Percentiles rank a stretch among this genome's conserved stretches.
Conservation (phyloP, 2,329 filamentous ascomycete genomes). For the Colletotrichum spaethianum region DNA sequence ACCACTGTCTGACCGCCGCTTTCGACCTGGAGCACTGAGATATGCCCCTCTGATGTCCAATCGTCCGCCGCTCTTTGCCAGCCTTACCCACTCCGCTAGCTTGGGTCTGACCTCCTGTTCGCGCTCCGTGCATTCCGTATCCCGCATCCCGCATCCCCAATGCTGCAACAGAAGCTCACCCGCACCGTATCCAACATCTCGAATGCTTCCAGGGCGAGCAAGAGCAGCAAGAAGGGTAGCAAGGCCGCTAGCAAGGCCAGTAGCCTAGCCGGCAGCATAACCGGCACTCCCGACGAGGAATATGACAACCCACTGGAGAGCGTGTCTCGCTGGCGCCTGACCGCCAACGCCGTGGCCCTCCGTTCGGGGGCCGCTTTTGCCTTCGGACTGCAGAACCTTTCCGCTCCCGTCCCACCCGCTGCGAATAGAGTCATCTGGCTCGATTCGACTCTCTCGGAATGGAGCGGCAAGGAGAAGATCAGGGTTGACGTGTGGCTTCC, state of each 20-base stretch:
- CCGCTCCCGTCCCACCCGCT: slow-evolving; percentile 55
- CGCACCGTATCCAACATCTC: slow-evolving; percentile 26
- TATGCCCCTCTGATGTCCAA: slow-evolving; percentile 9
- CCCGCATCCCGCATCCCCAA: slow-evolving; percentile 22
- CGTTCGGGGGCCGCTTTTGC: slow-evolving; percentile 61
- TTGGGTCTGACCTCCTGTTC: background rate
- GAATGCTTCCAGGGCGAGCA: slow-evolving; percentile 21
- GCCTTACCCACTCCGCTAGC: slow-evolving; percentile 11
- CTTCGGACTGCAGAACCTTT: slow-evolving; percentile 57
- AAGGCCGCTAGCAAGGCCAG: slow-evolving; percentile 33
- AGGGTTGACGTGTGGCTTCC: slow-evolving; percentile 63
- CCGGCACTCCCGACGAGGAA: slow-evolving; percentile 46
- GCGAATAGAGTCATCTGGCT: slow-evolving; percentile 57
- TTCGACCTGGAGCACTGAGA: background rate
- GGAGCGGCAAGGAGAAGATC: slow-evolving; percentile 55
- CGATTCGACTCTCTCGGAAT: slow-evolving; percentile 58
- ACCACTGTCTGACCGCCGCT: slow-evolving; percentile 3
- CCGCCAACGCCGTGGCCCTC: slow-evolving; percentile 58
- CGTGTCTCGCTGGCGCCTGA: slow-evolving; percentile 60
- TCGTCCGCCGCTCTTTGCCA: slow-evolving; percentile 11
- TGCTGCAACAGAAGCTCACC: slow-evolving; percentile 28
- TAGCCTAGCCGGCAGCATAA: slow-evolving; percentile 45
- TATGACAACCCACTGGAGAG: slow-evolving; percentile 61
- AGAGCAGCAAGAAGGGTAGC: slow-evolving; percentile 23
- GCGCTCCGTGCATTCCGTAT: slow-evolving; percentile 20